Conservation (phyloP, 2,329 filamentous ascomycete species). For the Phialocephala subalpina region DNA sequence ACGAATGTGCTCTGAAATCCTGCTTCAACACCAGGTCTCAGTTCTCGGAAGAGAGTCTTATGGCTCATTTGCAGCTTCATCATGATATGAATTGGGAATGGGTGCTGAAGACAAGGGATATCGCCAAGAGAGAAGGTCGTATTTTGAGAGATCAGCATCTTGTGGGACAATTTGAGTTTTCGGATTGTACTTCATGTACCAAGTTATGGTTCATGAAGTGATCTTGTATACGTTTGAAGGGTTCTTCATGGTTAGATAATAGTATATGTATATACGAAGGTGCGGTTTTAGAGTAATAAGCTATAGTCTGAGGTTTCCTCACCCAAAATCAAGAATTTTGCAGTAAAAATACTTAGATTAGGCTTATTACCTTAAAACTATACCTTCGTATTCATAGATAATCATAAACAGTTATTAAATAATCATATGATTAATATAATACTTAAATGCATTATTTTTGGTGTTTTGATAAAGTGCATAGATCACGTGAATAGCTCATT, state of each 20-base stretch:
- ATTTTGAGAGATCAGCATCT: not conserved
- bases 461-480: too few species aligned
- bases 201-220: not conserved
- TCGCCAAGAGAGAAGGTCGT: not conserved
- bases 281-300: too few species aligned
- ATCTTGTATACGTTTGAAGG: not conserved
- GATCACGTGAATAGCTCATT: too few species aligned
- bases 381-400: too few species aligned
- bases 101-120: not conserved
- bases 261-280: too few species aligned
- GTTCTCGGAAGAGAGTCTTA: not conserved
- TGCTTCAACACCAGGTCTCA: not conserved
- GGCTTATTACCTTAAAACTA: too few species aligned
- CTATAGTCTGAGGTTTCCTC: too few species aligned
- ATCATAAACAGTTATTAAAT: too few species aligned
- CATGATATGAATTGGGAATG: not conserved
- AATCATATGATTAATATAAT: too few species aligned
- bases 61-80: constrained; percentile 2
- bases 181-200: not conserved
- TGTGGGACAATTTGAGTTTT: not conserved
- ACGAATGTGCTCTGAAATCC: not conserved
- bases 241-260: not conserved
- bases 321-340: too few species aligned
- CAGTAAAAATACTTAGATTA: too few species aligned
- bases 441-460: too few species aligned